Conservation (phyloP, 1,284 basidiomycete species). For the Microbotryum scabiosae region DNA sequence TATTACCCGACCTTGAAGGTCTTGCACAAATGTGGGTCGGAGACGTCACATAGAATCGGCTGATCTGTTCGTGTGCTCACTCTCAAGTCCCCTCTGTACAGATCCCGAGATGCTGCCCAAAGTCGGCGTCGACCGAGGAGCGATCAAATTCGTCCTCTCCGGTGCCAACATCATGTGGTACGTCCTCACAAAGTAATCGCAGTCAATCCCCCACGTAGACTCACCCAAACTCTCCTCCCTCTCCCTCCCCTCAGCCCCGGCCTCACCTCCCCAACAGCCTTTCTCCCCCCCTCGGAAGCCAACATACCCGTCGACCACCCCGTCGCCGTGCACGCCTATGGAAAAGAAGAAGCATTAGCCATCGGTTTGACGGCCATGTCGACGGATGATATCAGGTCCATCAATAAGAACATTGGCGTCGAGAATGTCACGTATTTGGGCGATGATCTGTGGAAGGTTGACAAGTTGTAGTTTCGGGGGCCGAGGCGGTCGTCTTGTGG, state of each 20-base stretch:
- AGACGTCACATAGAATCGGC: too few relatives aligned
- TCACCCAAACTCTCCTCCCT: not conserved
- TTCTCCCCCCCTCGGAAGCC: conserved; percentile 64
- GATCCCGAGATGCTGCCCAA: conserved; percentile 83
- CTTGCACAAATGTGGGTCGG: conserved; percentile 74
- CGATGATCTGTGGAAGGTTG: conserved; percentile 78
- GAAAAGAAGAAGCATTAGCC: conserved; percentile 87
- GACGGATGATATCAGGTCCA: conserved; percentile 78
- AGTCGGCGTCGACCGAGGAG: conserved; percentile 88
- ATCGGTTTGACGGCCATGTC: conserved; percentile 75
- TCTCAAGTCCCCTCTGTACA: conserved; percentile 38
- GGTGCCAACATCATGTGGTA: conserved; percentile 46
- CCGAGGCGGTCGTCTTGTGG: too few relatives aligned
- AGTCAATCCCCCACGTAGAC: not conserved
- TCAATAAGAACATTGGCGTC: conserved; percentile 85
- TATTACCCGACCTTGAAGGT: conserved; percentile 79
- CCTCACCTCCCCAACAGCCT: conserved; percentile 81
- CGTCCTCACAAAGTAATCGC: conserved; percentile 1
- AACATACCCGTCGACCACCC: conserved; percentile 61
- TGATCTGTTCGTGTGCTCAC: too few relatives aligned
- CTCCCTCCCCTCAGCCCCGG: conserved; percentile 52
- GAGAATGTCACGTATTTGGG: conserved; percentile 79
- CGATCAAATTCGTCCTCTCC: conserved; percentile 90
- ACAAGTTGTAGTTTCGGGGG: conserved; percentile 46
- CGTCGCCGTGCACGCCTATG: conserved; percentile 86